Evolutionary conservation across 2,329 filamentous ascomycete species (phyloP), one percentile per base, ranked within the genome.

Genomic region (Colletotrichum caudatum): DNA sequence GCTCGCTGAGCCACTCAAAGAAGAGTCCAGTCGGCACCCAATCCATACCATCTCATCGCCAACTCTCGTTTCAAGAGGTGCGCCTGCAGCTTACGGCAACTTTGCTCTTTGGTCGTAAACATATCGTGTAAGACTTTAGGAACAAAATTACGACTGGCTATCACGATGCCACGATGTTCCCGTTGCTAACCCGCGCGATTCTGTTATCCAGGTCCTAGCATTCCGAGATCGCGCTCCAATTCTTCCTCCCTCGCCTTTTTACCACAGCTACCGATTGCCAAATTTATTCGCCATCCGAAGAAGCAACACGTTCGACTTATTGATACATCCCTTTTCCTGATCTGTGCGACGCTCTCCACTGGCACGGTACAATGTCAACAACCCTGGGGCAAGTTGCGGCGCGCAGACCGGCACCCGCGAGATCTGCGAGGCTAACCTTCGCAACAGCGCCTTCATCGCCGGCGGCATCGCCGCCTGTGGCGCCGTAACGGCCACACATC

Each of bases 401-500:
- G 37, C 46, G 54, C 64, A 63, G 53, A 58, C 54, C 39, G 29
- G 59, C 33, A 64, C 26, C 46, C 48, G 54, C 50, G 44, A 60
- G 33, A 53, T 26, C 51, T n/a, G 56, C 64, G 23, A 48, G 51
- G 60, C 72, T 73, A 64, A 73, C 64, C 44, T n/a, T 65, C 46
- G 29, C 53, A 66, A 71, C 77, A 90, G 95, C 76, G 94, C 94
- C 73, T 99, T 99, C 86, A 90, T 98, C 78, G 95, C 96, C 69
- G 96, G 96, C 80, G 96, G 96, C 80, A 93, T 99, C 79, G 96
- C 96, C 80, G 96, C 96, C 75, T 98, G 95, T 84, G 96, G 96
- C 79, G 96, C 96, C 75, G 96, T 99, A 69, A 98, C 95, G 51
- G 95, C 97, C 75, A 98, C 96, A 62, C 96, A 99, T 83, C 95